These are phyloP conservation scores for Anthracocystis walkeri DNA, from an alignment of 1,284 basidiomycete species.

Conservation along the genomic window DNA sequence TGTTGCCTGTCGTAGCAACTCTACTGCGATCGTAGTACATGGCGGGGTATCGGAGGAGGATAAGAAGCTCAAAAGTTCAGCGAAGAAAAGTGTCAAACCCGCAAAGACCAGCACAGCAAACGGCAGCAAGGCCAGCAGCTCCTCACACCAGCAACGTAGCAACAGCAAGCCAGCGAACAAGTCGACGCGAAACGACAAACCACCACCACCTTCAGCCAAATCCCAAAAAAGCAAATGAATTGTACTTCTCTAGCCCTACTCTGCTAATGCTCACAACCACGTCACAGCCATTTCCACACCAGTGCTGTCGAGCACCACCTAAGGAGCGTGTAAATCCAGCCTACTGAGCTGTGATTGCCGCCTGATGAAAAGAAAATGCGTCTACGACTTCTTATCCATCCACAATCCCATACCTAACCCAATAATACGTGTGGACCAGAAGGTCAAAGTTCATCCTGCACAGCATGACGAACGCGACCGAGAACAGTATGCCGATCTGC, in stretches of 20 bases:
- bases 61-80: background rate
- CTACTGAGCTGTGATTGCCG: too few relatives aligned
- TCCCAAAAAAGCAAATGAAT: background rate
- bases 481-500: background rate
- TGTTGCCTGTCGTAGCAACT: conserved; percentile 34
- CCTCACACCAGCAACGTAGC: conserved; percentile 11
- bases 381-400: too few relatives aligned
- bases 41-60: background rate
- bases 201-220: background rate
- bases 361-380: too few relatives aligned
- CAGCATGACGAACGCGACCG: background rate
- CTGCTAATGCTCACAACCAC: too few relatives aligned
- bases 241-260: too few relatives aligned
- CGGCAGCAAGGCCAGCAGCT: background rate
- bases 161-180: background rate
- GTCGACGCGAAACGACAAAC: conserved; percentile 14
- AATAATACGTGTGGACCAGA: too few relatives aligned
- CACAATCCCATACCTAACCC: too few relatives aligned
- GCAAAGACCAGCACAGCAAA: background rate
- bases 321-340: too few relatives aligned
- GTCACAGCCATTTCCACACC: too few relatives aligned
- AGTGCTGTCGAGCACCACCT: too few relatives aligned
- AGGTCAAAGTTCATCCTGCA: too few relatives aligned
- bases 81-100: conserved; percentile 1
- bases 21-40: conserved; percentile 39